Conservation (phyloP, 345 rosid genomes). For the Balakata baccata region DNA sequence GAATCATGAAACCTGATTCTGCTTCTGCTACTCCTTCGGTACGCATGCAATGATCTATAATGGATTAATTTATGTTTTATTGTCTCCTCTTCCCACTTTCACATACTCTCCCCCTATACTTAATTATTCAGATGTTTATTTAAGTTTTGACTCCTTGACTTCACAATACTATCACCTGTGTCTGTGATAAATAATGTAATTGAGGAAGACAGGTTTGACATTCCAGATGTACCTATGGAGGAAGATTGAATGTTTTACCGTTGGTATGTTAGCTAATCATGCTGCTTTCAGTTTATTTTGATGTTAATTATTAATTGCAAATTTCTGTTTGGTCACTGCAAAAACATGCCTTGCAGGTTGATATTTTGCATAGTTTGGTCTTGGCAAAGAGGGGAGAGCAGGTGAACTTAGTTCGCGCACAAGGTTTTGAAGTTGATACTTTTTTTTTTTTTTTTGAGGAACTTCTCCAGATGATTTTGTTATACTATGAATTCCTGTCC, state of each 20-base stretch:
- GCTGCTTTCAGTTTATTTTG: neutral
- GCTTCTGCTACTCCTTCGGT: neutral
- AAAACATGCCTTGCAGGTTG: neutral
- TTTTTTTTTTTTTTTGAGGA: neutral
- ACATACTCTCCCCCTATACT: neutral
- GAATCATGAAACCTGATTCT: neutral
- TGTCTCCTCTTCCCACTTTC: neutral
- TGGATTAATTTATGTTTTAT: neutral
- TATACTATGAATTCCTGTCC: too few relatives aligned
- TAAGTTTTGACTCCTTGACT: conserved; percentile 53
- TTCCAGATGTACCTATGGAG: conserved; percentile 99
- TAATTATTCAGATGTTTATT: neutral
- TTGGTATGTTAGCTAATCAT: neutral
- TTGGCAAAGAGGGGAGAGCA: neutral
- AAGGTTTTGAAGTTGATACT: neutral
- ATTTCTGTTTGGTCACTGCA: neutral
- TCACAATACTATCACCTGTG: conserved; percentile 45
- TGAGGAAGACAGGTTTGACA: conserved; percentile 84
- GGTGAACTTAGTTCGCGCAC: neutral
- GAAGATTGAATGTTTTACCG: conserved; percentile 50
- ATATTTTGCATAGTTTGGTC: neutral
- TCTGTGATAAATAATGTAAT: conserved; percentile 64
- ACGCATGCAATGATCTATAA: neutral
- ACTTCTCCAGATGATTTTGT: neutral
- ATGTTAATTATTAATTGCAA: too few relatives aligned